Evolutionary conservation across 1,284 basidiomycete genomes (phyloP), one percentile per base, ranked within the genome.

Genomic region (Amylostereum chailletii): DNA sequence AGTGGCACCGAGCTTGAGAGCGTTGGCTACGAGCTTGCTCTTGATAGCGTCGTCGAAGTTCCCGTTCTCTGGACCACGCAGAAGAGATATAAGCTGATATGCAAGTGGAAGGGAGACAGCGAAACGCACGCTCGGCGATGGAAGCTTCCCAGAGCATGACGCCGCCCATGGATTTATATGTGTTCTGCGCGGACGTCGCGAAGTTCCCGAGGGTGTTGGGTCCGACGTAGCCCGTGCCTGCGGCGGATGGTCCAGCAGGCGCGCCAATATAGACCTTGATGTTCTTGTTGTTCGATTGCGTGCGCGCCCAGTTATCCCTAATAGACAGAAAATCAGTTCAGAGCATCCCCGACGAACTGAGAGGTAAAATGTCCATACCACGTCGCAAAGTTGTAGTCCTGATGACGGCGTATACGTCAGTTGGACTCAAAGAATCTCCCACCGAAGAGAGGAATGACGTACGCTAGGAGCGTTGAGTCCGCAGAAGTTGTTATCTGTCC

Each of bases 191-290:
- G 42, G 68, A 55, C 38, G 60, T 55, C 5, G 71, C 67, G 50
- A 76, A 74, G 43, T 57, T 59, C 3, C 66, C 69, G 29, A 83
- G 61, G n/a, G 70, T 72, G 27, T 59, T 60, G 3, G 71, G 62
- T 48, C 65, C 62, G 46, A 78, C 75, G 55, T 74, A 82, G n/a
- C 79, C 79, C 6, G 62, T 64, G 8, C 69, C 71, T 5, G 63
- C 78, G 5, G 77, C 73, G 6, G 65, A 62, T 0, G 65, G 43
- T 0, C 76, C 67, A 0, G 71, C 80, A 1, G 81, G 74, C 26
- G 77, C 80, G 43, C 79, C 79, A 42, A 83, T 73, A 62, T 73
- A 82, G 4, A 82, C 64, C 64, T 80, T 83, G 52, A 82, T 68
- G 58, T 77, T 61, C 49, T 60, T 63, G 64, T 83, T 83, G 9